Base-by-base conservation (phyloP, 768 basidiomycete species). In the Leccinum aurantiacum region DNA sequence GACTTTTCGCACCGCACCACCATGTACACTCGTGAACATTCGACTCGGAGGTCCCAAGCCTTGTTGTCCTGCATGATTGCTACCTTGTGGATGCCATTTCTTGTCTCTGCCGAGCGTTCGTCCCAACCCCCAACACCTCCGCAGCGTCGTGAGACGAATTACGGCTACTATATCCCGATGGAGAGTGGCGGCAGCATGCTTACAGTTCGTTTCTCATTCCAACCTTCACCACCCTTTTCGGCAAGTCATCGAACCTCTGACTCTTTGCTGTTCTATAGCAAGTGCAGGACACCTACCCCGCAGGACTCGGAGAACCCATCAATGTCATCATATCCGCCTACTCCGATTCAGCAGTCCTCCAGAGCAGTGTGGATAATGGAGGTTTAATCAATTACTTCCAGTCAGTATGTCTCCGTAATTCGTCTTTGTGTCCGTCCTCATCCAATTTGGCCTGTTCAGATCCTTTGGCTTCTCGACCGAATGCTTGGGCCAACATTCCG, bases 291-390 rank as follows among this genome's bases (percentile, higher is more conserved):
- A 91, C 91, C 8, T 86, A 76, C 66, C 90, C 90, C 3, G 69
- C 77, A 49, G 91, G 89, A 7, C 85, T 89, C 53, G 92, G 92
- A 37, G 95, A 96, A 76, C 94, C 94, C 6, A 73, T 96, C 48
- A 97, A 97, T 66, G 78, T 80, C 56, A 90, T 97, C 66, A 76
- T 97, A 22, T 87, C 90, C 24, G 89, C 82, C 9, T 79, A 86
- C 49, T 96, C 94, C 4, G 89, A 93, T 65, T 61, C 79, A 4
- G 78, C 73, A 5, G 89, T 95, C 2, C 80, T 94, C 49, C 79
- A 84, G 24, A 83, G 88, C 63, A 76, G 77, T 15, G 70, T 84
- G 64, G 66, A 69, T 3, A 72, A 89, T 52, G 94, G 94, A 14
- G 93, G 94, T 3, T 74, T 94, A 54, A 79, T 84, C 41, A 96